A percentile compares a stretch with the other conserved stretches of the same genome.
Evolutionary conservation across 805 yeast species (phyloP).

Genomic region (Schizosaccharomyces octosporus): DNA sequence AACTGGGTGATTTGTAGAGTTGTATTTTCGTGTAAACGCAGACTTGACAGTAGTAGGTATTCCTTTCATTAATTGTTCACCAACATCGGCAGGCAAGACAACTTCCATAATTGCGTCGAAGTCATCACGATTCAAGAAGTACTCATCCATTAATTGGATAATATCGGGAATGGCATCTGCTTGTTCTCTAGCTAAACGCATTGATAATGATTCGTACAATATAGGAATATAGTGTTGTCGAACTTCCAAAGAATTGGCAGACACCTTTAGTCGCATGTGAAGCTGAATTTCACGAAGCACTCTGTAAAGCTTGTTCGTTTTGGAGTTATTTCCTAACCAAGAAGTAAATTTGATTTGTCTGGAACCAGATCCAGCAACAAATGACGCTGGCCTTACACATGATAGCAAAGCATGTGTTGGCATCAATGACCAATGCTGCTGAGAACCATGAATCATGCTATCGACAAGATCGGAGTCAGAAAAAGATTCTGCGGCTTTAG

Average conservation of each 20-base stretch:
- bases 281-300: conserved; percentile 68
- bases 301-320: conserved; percentile 51
- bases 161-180: conserved; percentile 41
- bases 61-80: conserved; percentile 27
- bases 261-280: conserved; percentile 58
- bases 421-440: conserved; percentile 49
- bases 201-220: conserved; percentile 28
- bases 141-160: conserved; percentile 55
- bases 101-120: conserved; percentile 76
- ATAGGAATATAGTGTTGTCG: conserved; percentile 44
- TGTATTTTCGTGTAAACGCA: conserved; percentile 69
- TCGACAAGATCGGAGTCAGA: conserved; percentile 70
- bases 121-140: conserved; percentile 70
- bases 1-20: conserved; percentile 52
- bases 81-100: conserved; percentile 34
- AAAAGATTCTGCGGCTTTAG: conserved; percentile 65
- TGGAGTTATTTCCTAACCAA: conserved; percentile 67
- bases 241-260: conserved; percentile 49
- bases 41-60: conserved; percentile 59
- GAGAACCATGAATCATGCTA: conserved; percentile 59
- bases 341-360: conserved; percentile 46
- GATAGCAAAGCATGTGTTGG: conserved; percentile 18
- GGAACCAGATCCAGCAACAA: conserved; percentile 35
- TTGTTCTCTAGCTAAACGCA: conserved; percentile 32
- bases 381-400: conserved; percentile 74